Evolutionary conservation across 345 rosid species (phyloP).

Genomic region (Litchi chinensis): DNA sequence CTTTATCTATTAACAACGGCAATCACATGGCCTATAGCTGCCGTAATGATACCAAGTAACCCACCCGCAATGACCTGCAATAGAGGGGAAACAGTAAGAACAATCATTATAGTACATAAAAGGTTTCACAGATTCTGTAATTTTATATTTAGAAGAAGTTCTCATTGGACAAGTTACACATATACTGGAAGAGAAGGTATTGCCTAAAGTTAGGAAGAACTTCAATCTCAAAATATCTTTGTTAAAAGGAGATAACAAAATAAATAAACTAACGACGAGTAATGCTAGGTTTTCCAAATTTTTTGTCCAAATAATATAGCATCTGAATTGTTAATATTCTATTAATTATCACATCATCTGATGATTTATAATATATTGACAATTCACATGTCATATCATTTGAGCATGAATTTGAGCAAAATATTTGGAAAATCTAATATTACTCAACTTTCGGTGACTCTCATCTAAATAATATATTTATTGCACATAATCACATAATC

Average conservation of each 20-base stretch:
- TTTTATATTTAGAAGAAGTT: neutral
- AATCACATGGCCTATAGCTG: conserved; percentile 57
- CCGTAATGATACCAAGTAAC: conserved; percentile 65
- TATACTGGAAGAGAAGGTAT: neutral
- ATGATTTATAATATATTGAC: no score
- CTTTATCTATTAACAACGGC: conserved; percentile 28
- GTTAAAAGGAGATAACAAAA: neutral
- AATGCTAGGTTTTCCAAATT: no score
- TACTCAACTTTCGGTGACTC: neutral
- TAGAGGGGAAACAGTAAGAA: neutral
- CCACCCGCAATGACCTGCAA: conserved; percentile 81
- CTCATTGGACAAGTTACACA: neutral
- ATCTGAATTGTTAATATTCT: no score
- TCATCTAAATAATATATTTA: neutral
- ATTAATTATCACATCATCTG: no score
- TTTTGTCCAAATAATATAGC: no score
- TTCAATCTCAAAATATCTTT: neutral
- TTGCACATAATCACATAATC: neutral
- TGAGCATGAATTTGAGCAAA: no score
- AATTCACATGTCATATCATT: no score
- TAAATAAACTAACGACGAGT: no score
- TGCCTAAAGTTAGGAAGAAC: neutral
- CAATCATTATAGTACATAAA: neutral
- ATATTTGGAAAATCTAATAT: no score
- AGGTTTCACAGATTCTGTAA: neutral